A percentile compares a stretch with the other conserved stretches of the same genome.
Evolutionary conservation across 768 basidiomycete species (phyloP).

Genomic region (Xerocomus potaroensis): DNA sequence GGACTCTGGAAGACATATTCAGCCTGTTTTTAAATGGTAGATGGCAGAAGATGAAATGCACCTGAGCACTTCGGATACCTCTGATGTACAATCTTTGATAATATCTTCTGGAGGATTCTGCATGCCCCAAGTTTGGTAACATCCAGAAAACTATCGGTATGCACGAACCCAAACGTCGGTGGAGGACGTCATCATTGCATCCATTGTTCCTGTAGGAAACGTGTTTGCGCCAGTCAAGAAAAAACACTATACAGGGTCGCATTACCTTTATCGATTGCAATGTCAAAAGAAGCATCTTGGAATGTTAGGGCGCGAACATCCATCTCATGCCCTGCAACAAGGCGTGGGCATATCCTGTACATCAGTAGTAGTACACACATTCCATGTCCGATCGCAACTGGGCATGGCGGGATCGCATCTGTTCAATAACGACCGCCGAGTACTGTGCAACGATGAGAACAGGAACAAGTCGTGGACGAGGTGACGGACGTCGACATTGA

Average conservation of each 20-base stretch:
- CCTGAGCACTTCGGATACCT: slow-evolving; percentile 76
- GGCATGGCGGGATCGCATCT: slow-evolving; percentile 59
- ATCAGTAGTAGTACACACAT: slow-evolving; percentile 40
- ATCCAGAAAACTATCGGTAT: not conserved
- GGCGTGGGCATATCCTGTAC: not conserved
- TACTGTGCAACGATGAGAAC: slow-evolving; percentile 44
- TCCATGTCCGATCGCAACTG: slow-evolving; percentile 59
- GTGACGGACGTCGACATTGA: slow-evolving; percentile 66
- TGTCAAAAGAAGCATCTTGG: slow-evolving; percentile 56
- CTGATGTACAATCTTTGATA: slow-evolving; percentile 65
- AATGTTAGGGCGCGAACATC: slow-evolving; percentile 71
- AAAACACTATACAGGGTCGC: not conserved
- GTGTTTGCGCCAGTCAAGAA: not conserved
- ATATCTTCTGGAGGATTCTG: slow-evolving; percentile 74
- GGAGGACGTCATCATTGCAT: slow-evolving; percentile 83
- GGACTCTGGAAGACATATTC: slow-evolving; percentile 42
- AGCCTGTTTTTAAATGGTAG: not conserved
- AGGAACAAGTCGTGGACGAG: not conserved
- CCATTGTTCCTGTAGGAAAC: slow-evolving; percentile 62
- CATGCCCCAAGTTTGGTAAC: not conserved
- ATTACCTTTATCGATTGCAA: slow-evolving; percentile 79
- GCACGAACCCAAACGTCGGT: slow-evolving; percentile 73
- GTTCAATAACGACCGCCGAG: slow-evolving; percentile 67
- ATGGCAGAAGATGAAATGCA: slow-evolving; percentile 14
- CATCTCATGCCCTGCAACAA: slow-evolving; percentile 70